Conservation (phyloP, 2,329 filamentous ascomycete species). For the Botryotinia narcissicola region DNA sequence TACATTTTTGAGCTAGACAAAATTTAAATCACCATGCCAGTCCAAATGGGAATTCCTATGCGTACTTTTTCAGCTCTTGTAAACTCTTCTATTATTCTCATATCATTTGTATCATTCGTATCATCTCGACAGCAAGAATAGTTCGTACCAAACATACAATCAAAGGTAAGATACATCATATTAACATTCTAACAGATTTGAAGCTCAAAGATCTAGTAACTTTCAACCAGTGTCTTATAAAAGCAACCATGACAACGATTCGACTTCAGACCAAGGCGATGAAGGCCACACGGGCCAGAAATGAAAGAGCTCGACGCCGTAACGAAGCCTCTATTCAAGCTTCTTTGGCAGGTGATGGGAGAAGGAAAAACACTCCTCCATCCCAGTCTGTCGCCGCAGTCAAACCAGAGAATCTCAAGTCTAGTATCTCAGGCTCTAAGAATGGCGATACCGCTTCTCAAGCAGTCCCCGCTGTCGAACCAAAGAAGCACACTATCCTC, state of each 20-base stretch:
- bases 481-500: background rate
- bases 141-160: background rate
- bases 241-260: background rate
- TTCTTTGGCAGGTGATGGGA: background rate
- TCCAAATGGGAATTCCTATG: background rate
- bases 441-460: background rate
- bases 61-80: background rate
- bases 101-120: background rate
- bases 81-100: background rate
- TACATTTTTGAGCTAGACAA: too few species aligned
- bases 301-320: background rate
- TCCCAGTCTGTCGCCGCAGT: background rate
- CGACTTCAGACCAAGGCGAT: background rate
- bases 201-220: background rate
- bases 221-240: background rate
- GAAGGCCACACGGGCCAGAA: background rate
- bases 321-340: background rate
- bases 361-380: background rate
- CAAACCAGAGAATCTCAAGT: too few species aligned
- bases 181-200: background rate
- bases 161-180: background rate
- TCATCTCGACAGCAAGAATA: background rate
- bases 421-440: background rate
- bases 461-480: background rate
- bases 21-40: background rate